These are phyloP conservation scores for Cyamopsis tetragonoloba DNA, from an alignment of 306 rosid species.

Conservation along the genomic window DNA sequence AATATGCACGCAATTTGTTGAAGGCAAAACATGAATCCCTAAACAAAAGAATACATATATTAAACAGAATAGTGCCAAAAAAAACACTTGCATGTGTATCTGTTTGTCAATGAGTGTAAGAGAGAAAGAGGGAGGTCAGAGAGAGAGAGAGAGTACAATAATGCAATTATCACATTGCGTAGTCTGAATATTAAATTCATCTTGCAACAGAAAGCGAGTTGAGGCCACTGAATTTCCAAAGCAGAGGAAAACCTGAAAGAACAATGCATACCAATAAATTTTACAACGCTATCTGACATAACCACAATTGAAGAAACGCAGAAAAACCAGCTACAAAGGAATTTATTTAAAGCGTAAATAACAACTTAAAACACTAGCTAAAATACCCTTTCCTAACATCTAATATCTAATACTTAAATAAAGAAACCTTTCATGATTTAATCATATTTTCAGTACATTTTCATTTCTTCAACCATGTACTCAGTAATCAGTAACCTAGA, in stretches of 20 bases:
- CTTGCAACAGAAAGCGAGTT: slow-evolving; percentile 88
- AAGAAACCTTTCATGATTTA: background rate
- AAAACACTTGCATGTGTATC: background rate
- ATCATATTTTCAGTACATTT: background rate
- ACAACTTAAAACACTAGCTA: background rate
- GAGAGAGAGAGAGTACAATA: slow-evolving; percentile 55
- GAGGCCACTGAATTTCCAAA: slow-evolving; percentile 91
- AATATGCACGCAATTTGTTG: slow-evolving; percentile 86
- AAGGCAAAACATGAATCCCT: slow-evolving; percentile 91
- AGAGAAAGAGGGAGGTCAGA: background rate
- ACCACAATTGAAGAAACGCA: background rate
- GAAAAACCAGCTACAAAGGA: background rate
- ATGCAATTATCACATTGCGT: slow-evolving; percentile 90
- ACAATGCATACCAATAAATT: background rate
- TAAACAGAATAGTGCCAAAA: slow-evolving; percentile 8
- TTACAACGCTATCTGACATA: background rate
- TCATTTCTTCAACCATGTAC: background rate
- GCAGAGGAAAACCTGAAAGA: slow-evolving; percentile 75
- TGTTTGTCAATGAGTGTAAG: background rate
- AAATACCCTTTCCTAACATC: background rate
- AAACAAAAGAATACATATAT: slow-evolving; percentile 1
- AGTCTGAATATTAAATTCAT: slow-evolving; percentile 87
- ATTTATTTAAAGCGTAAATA: background rate
- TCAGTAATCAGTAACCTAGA: slow-evolving; percentile 4
- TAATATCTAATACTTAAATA: background rate